Evolutionary conservation across 2,329 filamentous ascomycete genomes (phyloP).

Genomic region (Hymenotorrendiella dingleyae): DNA sequence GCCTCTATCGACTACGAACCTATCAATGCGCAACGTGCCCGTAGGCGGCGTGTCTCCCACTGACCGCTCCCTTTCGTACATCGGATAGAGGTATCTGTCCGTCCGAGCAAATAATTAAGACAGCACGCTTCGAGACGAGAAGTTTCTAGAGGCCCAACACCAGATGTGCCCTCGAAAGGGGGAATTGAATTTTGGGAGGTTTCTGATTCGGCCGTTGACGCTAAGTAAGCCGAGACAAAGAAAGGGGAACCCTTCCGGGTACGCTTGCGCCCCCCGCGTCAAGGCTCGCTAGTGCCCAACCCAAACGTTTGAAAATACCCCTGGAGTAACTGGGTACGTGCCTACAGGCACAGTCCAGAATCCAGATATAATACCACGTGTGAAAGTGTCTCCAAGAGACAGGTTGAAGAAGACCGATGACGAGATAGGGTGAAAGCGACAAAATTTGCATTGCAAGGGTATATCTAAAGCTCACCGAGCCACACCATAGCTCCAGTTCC

Average conservation of each 20-base stretch:
- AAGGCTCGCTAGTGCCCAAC: no score
- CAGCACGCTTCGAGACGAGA: neutral
- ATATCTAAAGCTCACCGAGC: conserved; percentile 1
- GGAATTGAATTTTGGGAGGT: neutral
- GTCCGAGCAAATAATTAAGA: neutral
- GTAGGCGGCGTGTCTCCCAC: neutral
- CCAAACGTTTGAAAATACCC: neutral
- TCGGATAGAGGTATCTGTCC: neutral
- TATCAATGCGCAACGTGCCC: no score
- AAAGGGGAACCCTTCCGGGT: neutral
- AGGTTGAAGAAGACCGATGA: neutral
- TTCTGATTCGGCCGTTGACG: neutral
- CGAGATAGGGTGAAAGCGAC: neutral
- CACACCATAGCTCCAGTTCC: neutral
- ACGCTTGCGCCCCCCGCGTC: no score
- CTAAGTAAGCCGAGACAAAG: conserved; percentile 1
- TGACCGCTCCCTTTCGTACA: conserved; percentile 4
- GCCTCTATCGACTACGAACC: no score
- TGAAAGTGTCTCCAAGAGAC: neutral
- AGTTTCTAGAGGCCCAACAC: no score
- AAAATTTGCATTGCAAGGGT: conserved; percentile 2
- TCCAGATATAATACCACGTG: neutral
- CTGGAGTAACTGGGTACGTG: no score
- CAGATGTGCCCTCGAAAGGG: no score
- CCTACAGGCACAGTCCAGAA: no score